These are phyloP conservation scores for Agaricus blazei DNA, from an alignment of 768 basidiomycete genomes.

Conservation along the genomic window DNA sequence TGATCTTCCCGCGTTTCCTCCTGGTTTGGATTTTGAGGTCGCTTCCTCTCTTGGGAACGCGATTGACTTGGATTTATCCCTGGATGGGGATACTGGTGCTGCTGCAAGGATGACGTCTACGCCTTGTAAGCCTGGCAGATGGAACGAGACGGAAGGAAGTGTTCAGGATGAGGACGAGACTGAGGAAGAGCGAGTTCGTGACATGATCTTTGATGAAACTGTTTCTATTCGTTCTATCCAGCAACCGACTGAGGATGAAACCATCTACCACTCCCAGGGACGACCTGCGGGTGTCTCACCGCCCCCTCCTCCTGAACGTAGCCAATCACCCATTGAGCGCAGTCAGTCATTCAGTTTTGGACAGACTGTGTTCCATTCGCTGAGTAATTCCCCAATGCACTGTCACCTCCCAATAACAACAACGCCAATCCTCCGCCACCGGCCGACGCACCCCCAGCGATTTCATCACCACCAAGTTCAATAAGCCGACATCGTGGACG, in stretches of 20 bases:
- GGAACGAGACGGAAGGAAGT: constrained; percentile 25
- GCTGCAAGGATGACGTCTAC: constrained; percentile 37
- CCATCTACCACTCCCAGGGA: constrained; percentile 40
- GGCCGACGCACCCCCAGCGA: not conserved
- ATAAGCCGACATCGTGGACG: constrained; percentile 40
- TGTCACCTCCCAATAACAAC: constrained; percentile 24
- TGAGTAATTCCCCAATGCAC: constrained; percentile 20
- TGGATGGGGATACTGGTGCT: constrained; percentile 12
- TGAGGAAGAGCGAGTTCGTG: constrained; percentile 16
- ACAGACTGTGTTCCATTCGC: constrained; percentile 57
- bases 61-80: constrained; percentile 29
- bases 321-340: constrained; percentile 55
- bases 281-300: constrained; percentile 28
- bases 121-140: constrained; percentile 32
- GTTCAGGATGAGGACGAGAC: constrained; percentile 11
- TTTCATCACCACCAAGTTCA: constrained; percentile 16
- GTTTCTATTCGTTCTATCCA: constrained; percentile 16
- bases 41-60: constrained; percentile 29
- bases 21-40: constrained; percentile 36
- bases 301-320: constrained; percentile 44
- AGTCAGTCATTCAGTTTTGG: constrained; percentile 69
- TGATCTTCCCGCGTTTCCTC: constrained; percentile 45
- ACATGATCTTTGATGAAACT: constrained; percentile 16
- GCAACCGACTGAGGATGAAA: constrained; percentile 30
- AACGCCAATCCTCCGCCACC: constrained; percentile 21